These are phyloP conservation scores for Ustilago trichophora DNA, from an alignment of 1,284 basidiomycete genomes.

Conservation along the genomic window DNA sequence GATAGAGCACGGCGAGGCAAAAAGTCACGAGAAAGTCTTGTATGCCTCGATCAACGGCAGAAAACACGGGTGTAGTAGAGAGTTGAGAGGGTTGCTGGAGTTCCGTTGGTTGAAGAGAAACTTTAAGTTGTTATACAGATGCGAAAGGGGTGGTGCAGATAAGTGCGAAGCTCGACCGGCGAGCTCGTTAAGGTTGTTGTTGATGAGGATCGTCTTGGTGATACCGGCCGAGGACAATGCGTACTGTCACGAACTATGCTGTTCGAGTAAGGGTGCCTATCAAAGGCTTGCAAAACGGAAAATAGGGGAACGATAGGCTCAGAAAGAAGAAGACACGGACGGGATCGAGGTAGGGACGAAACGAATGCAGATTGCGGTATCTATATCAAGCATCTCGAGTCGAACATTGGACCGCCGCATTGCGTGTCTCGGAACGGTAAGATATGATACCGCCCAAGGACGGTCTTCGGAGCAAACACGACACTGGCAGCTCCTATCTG, in stretches of 20 bases:
- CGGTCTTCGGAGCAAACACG: too few relatives aligned
- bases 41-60: not conserved
- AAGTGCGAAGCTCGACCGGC: too few relatives aligned
- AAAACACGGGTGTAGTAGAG: not conserved
- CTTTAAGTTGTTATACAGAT: too few relatives aligned
- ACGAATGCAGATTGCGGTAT: not conserved
- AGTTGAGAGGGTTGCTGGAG: too few relatives aligned
- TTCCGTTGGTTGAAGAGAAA: too few relatives aligned
- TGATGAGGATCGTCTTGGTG: not conserved
- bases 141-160: too few relatives aligned
- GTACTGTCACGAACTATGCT: too few relatives aligned
- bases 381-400: not conserved
- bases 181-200: not conserved
- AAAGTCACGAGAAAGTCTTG: too few relatives aligned
- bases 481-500: too few relatives aligned
- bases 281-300: slow-evolving; percentile 5
- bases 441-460: too few relatives aligned
- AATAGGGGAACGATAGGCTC: not conserved
- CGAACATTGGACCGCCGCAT: not conserved
- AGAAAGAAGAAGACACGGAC: not conserved
- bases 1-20: too few relatives aligned
- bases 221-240: not conserved
- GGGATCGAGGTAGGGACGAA: not conserved
- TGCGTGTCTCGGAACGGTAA: not conserved
- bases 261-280: too few relatives aligned